phyloP scores from a whole-genome alignment of 2,329 filamentous ascomycete genomes.

The Coniosporium tulheliwenetii region DNA sequence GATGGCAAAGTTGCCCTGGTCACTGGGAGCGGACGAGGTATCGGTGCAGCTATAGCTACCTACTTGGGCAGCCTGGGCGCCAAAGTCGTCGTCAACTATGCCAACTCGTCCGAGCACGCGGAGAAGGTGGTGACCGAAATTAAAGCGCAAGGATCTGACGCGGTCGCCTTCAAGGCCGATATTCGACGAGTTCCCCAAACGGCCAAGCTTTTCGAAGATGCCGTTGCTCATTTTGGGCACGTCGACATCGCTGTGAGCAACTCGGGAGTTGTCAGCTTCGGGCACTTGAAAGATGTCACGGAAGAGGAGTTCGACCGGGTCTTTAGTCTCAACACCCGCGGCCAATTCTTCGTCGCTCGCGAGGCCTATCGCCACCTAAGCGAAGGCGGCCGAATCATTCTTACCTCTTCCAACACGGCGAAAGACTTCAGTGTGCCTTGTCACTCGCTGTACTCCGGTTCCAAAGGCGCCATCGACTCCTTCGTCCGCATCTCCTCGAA shows the following conservation, averaged over 20 bases:
- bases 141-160: conserved; percentile 9
- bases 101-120: conserved; percentile 7
- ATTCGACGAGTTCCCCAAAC: conserved; percentile 16
- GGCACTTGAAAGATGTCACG: conserved; percentile 1
- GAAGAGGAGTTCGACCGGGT: conserved; percentile 2
- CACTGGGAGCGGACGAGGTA: no score
- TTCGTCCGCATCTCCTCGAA: conserved; percentile 13
- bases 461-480: conserved; percentile 20
- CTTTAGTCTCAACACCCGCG: conserved; percentile 6
- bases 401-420: conserved; percentile 6
- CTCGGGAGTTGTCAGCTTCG: conserved; percentile 1
- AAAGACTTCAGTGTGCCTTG: conserved; percentile 14
- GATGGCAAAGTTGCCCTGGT: conserved; percentile 20
- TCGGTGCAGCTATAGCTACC: conserved; percentile 4
- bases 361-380: conserved; percentile 7
- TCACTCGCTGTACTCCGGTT: conserved; percentile 21
- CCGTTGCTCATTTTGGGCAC: conserved; percentile 3
- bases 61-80: conserved; percentile 5
- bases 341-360: conserved; percentile 13
- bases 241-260: conserved; percentile 2
- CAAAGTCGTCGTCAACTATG: conserved; percentile 13
- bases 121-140: conserved; percentile 11
- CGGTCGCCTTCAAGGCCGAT: conserved; percentile 15
- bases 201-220: conserved; percentile 14
- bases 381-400: conserved; percentile 5